Base-by-base conservation (phyloP, 2,329 filamentous ascomycete species). In the Lecanicillium sp. region DNA sequence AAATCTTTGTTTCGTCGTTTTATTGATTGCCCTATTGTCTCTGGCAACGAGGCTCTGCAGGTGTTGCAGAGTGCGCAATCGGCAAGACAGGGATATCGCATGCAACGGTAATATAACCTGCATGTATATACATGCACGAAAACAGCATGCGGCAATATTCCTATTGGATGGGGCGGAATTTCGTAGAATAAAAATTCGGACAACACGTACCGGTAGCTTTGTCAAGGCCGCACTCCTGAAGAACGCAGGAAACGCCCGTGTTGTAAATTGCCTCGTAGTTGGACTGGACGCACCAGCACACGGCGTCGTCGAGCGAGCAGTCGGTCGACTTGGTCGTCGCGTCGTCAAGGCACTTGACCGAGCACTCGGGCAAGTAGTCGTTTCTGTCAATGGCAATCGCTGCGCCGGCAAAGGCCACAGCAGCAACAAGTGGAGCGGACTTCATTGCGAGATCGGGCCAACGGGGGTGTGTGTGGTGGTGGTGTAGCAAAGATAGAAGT, bases 221-320 rank as follows among this genome's bases (percentile, higher is more conserved):
- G 19, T 51, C 45, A 10, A 45, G 29, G 34, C 54, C 53, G 34
- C 54, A 58, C 14, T 45, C 49, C 10, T 44, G 35, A 27, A 60
- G 42, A 4, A 59, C 51, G 33, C 55, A 60, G 34, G 42, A 17
- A 17, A 51, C 49, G 17, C 44, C 54, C 18, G 47, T 38, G 31
- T 44, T 39, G 44, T 50, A 49, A 39, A 59, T 56, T 37, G 44
- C 46, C 34, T 52, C 49, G 42, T 58, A 50, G 44, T 54, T 55
- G 8, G 43, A 42, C 33, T 52, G 40, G 28, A 48, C 42, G 35
- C 58, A 60, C 34, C 49, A 49, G 37, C 48, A 50, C 7, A 45
- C 44, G 30, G 46, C 45, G 25, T 59, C 57, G 12, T 45, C 43
- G 4, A 42, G 27, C 8, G 37, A 37, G 41, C 55, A 59, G 34